Conservation (phyloP, 257 asterid species). For the Rubia yunnanensis region DNA sequence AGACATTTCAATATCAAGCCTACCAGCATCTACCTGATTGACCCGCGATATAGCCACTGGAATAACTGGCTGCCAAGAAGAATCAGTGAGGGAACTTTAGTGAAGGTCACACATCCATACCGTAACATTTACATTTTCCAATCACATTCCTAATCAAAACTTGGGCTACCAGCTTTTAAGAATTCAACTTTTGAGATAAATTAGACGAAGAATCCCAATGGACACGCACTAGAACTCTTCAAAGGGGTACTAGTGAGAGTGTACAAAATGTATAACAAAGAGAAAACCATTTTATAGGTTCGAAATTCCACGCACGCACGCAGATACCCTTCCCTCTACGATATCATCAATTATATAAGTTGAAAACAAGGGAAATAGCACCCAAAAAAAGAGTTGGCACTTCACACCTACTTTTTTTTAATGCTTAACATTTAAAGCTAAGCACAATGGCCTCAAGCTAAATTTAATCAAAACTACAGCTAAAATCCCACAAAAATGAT, state of each 20-base stretch:
- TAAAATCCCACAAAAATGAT: background rate
- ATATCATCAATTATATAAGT: background rate
- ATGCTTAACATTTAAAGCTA: background rate
- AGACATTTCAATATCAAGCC: conserved; percentile 92
- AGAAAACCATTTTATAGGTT: background rate
- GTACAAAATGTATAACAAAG: too few species aligned
- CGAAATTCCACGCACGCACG: background rate
- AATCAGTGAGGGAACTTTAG: conserved; percentile 10
- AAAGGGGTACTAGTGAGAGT: background rate
- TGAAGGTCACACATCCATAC: background rate
- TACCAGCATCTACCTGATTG: conserved; percentile 79
- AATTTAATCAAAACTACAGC: background rate
- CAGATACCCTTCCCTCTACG: background rate
- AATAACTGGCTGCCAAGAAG: conserved; percentile 45
- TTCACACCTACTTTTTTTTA: background rate
- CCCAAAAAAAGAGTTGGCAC: background rate
- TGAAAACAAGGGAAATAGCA: background rate
- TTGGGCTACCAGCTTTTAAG: background rate
- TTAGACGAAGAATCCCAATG: background rate
- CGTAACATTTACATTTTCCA: background rate
- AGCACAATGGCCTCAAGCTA: background rate
- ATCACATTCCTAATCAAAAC: background rate
- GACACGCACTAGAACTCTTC: background rate
- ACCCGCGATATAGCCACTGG: conserved; percentile 90
- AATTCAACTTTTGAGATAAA: background rate